Conservation (phyloP, 1,139 yeast species). For the Magnusiomyces suaveolens region DNA sequence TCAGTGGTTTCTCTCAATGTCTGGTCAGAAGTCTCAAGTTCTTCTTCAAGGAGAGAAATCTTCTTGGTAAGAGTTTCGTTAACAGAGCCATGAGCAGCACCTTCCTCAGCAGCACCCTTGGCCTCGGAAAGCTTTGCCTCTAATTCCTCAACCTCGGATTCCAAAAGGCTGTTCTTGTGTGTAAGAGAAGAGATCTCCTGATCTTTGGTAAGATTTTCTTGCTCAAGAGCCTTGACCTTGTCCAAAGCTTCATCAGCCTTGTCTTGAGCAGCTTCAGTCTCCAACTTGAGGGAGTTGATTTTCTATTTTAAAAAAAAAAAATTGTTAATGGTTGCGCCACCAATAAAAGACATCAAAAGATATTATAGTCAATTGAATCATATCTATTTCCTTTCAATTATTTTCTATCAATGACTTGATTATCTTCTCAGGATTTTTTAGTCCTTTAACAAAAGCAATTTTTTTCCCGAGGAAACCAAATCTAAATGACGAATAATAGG, state of each 20-base stretch:
- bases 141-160: slow-evolving; percentile 81
- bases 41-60: slow-evolving; percentile 86
- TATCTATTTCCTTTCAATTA: too few species aligned
- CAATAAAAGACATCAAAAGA: too few species aligned
- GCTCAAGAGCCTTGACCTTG: slow-evolving; percentile 82
- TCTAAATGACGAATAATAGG: neutral
- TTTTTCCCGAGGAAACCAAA: too few species aligned
- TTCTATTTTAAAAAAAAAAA: slow-evolving; percentile 54
- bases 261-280: slow-evolving; percentile 96
- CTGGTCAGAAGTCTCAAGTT: slow-evolving; percentile 84
- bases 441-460: too few species aligned
- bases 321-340: neutral
- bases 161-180: slow-evolving; percentile 85
- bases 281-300: slow-evolving; percentile 81
- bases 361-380: too few species aligned
- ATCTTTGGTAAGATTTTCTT: slow-evolving; percentile 83
- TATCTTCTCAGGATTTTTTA: too few species aligned
- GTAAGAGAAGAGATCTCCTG: slow-evolving; percentile 89
- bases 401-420: too few species aligned
- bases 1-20: slow-evolving; percentile 89
- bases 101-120: slow-evolving; percentile 87
- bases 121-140: slow-evolving; percentile 71
- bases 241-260: slow-evolving; percentile 80
- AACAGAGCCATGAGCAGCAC: slow-evolving; percentile 77
- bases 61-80: slow-evolving; percentile 89